Percentiles rank a stretch among this genome's conserved stretches.
These are phyloP conservation scores for Blastobotrys terrestris DNA, from an alignment of 805 yeast species.

Conservation along the genomic window DNA sequence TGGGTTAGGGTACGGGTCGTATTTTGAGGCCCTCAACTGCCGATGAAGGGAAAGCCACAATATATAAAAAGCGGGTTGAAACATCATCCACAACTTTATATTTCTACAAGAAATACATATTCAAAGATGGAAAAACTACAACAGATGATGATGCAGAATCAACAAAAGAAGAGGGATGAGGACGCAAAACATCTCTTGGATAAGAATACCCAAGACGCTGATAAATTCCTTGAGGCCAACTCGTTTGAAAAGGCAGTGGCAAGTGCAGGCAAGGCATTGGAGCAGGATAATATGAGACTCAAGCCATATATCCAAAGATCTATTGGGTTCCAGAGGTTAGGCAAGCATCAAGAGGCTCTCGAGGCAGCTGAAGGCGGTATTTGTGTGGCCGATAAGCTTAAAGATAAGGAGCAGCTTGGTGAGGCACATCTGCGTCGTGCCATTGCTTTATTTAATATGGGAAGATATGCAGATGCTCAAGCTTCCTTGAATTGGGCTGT, in stretches of 20 bases:
- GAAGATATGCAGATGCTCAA: conserved; percentile 24
- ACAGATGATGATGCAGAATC: background rate
- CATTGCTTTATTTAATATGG: conserved; percentile 23
- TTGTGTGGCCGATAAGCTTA: conserved; percentile 14
- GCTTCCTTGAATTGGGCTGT: conserved; percentile 20
- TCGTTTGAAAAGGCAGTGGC: conserved; percentile 1
- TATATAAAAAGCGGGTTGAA: background rate
- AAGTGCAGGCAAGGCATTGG: conserved; percentile 2
- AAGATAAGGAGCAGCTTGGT: conserved; percentile 16
- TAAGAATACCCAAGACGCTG: conserved; percentile 1
- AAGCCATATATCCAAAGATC: conserved; percentile 11
- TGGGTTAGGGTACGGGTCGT: too few relatives aligned
- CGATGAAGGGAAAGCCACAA: background rate
- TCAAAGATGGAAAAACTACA: background rate
- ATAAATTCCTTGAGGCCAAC: background rate
- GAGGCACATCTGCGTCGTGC: conserved; percentile 32
- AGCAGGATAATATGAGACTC: background rate
- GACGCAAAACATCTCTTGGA: background rate
- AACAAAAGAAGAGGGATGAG: background rate
- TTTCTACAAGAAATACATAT: background rate
- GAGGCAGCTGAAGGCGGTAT: conserved; percentile 18
- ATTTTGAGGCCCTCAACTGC: too few relatives aligned
- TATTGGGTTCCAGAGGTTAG: conserved; percentile 18
- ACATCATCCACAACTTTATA: background rate
- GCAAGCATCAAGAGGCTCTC: conserved; percentile 16